A percentile compares a stretch with the other conserved stretches of the same genome.
Evolutionary conservation across 768 basidiomycete species (phyloP).

Genomic region (Lactarius akahatsu): DNA sequence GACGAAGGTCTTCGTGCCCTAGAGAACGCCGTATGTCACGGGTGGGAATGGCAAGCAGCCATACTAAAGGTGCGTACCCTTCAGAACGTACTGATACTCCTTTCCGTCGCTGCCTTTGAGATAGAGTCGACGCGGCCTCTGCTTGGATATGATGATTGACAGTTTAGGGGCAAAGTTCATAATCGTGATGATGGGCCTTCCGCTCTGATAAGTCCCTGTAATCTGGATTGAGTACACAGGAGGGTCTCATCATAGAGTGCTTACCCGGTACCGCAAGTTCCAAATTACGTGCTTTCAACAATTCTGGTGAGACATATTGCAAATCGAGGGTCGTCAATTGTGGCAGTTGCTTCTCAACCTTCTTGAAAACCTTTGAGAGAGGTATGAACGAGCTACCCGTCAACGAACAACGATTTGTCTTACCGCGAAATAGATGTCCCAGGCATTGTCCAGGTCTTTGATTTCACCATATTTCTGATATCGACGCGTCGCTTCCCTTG

Average conservation of each 20-base stretch:
- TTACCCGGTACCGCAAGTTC: conserved; percentile 95
- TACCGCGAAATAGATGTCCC: conserved; percentile 98
- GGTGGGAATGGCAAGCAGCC: not conserved
- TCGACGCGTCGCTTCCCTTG: conserved; percentile 84
- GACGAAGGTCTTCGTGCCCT: conserved; percentile 98
- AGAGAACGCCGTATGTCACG: not conserved
- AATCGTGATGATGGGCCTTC: conserved; percentile 80
- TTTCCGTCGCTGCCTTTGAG: conserved; percentile 88
- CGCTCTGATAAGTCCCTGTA: conserved; percentile 88
- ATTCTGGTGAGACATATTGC: conserved; percentile 93
- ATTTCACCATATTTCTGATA: conserved; percentile 86
- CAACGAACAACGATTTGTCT: conserved; percentile 31
- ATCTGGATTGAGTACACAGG: not conserved
- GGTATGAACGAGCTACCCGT: conserved; percentile 3
- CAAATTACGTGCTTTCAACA: conserved; percentile 84
- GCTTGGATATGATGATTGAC: conserved; percentile 94
- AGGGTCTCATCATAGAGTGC: conserved; percentile 24
- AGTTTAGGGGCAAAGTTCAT: conserved; percentile 84
- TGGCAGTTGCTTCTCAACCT: conserved; percentile 91
- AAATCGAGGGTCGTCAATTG: conserved; percentile 87
- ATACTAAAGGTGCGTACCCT: conserved; percentile 55
- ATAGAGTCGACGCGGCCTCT: conserved; percentile 85
- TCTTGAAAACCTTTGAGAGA: conserved; percentile 78
- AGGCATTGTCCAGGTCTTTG: conserved; percentile 91
- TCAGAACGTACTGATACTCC: conserved; percentile 89